phyloP scores from a whole-genome alignment of 768 basidiomycete species.

The Mycena galopus region DNA sequence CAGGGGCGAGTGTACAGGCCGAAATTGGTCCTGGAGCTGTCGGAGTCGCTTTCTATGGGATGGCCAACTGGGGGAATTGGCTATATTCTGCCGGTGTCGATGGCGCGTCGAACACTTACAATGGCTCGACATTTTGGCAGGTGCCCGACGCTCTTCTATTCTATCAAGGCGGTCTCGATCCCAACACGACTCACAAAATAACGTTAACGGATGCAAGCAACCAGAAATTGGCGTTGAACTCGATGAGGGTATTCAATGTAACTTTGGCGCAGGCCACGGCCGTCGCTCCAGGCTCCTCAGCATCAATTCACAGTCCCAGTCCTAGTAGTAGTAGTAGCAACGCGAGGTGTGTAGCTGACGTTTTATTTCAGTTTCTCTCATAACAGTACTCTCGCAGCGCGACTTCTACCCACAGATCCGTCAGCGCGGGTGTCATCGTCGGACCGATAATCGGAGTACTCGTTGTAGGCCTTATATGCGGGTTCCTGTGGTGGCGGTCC shows the following conservation, averaged over 20 bases:
- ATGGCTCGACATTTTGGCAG: constrained; percentile 30
- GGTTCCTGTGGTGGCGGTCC: constrained; percentile 16
- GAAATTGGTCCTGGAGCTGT: constrained; percentile 10
- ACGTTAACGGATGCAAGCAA: constrained; percentile 1
- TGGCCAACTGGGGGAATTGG: constrained; percentile 32
- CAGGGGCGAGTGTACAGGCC: constrained; percentile 12
- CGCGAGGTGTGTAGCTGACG: background rate
- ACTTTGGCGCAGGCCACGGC: background rate
- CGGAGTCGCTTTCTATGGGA: constrained; percentile 9
- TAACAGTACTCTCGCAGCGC: background rate
- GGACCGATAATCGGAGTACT: constrained; percentile 25
- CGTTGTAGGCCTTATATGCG: background rate
- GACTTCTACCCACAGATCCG: constrained; percentile 11
- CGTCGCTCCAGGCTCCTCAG: background rate
- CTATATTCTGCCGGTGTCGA: constrained; percentile 12
- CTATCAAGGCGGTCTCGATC: constrained; percentile 29
- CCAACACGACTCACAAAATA: constrained; percentile 23
- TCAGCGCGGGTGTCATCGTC: constrained; percentile 23
- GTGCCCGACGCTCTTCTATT: constrained; percentile 30
- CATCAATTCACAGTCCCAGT: background rate
- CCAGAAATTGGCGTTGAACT: constrained; percentile 28
- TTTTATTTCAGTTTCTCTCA: background rate
- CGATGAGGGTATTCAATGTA: constrained; percentile 8
- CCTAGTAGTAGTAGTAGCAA: background rate
- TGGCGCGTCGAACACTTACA: constrained; percentile 3